Evolutionary conservation across 805 yeast genomes (phyloP), one percentile per base, ranked within the genome.

Genomic region (Starmerella bombicola): DNA sequence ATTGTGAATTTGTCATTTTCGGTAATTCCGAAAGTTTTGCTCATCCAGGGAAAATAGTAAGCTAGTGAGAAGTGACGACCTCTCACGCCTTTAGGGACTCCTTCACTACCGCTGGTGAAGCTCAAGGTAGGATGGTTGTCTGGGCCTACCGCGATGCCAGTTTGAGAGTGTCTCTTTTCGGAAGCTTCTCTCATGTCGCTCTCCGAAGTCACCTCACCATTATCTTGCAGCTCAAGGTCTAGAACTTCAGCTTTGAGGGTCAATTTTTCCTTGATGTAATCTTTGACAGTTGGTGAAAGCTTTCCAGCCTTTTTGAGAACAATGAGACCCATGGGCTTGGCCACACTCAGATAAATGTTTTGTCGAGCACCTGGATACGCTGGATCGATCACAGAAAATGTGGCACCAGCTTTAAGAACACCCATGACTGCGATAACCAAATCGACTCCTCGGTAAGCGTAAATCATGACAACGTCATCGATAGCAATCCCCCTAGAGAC

Each of bases 341-440:
- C 97, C 13, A 91, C 99, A 35, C 81, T 76, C 42, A 91, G 69
- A 60, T 91, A 91, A 46, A 91, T 74, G 49, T 83, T 91, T 63
- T 91, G 99, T 63, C 99, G 76, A 8, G 94, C 93, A 15, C 98
- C 95, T 32, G 99, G 99, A 61, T 91, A 91, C 4, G 97, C 97
- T 6, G 98, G 98, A 59, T 91, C 99, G 49, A 91, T 93, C 18
- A 91, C 99, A 8, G 96, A 86, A 60, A 91, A 91, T 0, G 98
- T 88, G 15, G 95, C 97, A 53, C 99, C 99, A 1, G 98, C 97
- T 65, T 91, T 91, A 59, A 91, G 72, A 17, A 85, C 95, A 62
- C 97, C 99, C 81, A 91, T 78, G 15, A 91, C 96, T 5, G 97
- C 93, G 32, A 93, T 83, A 74, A 91, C 83, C 47, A 91, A 68